phyloP scores from a whole-genome alignment of 2,329 filamentous ascomycete species.

The Colletotrichum sp. region DNA sequence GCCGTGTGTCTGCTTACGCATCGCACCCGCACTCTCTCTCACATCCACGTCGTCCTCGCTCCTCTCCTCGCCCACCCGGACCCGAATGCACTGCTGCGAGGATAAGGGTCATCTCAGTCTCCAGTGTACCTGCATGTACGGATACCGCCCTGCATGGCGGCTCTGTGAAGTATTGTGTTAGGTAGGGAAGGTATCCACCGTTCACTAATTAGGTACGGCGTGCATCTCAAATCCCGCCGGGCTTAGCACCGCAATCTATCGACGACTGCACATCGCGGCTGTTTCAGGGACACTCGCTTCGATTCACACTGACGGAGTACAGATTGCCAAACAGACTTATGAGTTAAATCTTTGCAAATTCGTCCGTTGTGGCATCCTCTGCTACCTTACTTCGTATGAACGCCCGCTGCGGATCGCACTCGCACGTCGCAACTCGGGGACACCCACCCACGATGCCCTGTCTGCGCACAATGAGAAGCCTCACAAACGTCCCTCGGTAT shows the following conservation, averaged over 20 bases:
- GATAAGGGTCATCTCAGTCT: neutral
- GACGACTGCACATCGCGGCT: constrained; percentile 4
- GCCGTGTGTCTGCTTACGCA: neutral
- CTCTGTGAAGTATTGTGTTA: neutral
- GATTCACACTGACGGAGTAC: neutral
- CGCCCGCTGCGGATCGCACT: neutral
- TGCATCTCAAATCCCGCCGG: neutral
- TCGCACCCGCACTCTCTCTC: neutral
- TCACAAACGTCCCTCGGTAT: neutral
- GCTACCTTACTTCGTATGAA: neutral
- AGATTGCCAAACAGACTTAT: neutral
- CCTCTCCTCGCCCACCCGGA: neutral
- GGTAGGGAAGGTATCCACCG: neutral
- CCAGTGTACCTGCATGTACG: neutral
- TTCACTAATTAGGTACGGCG: neutral
- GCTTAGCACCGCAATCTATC: neutral
- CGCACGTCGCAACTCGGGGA: neutral
- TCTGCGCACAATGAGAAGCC: neutral
- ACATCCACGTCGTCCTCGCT: neutral
- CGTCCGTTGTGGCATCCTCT: neutral
- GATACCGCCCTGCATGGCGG: constrained; percentile 1
- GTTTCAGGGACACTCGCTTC: constrained; percentile 16
- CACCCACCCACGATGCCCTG: neutral
- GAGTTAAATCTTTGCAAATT: neutral
- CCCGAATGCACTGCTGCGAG: neutral